Percentiles rank a stretch among this genome's conserved stretches.
Conservation (phyloP, 306 rosid genomes). For the Sicyos baderoa region DNA sequence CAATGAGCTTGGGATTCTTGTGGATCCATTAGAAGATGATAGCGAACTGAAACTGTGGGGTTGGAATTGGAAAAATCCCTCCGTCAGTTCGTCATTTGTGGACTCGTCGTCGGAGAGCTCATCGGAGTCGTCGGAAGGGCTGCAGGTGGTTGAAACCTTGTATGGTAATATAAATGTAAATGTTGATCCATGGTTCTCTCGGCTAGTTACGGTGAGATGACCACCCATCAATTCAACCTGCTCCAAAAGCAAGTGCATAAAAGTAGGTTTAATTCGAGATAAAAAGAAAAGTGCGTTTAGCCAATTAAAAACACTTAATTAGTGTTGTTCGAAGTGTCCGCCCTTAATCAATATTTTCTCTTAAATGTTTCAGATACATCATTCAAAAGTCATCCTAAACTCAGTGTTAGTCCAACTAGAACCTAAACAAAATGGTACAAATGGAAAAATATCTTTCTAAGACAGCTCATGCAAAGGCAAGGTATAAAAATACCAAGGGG, state of each 20-base stretch:
- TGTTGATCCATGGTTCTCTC: slow-evolving; percentile 67
- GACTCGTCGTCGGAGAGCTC: slow-evolving; percentile 58
- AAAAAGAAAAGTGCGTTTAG: not conserved
- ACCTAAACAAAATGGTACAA: not conserved
- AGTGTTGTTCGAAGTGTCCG: not conserved
- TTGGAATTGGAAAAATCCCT: slow-evolving; percentile 79
- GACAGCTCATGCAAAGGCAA: not conserved
- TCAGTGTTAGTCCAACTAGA: not conserved
- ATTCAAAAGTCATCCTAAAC: not conserved
- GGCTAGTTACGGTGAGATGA: slow-evolving; percentile 72
- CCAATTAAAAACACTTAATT: not conserved
- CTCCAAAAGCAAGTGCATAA: slow-evolving; percentile 21
- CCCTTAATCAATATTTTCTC: not conserved
- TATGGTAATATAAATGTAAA: slow-evolving; percentile 82
- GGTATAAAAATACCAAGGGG: too few species aligned
- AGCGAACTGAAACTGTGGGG: slow-evolving; percentile 80
- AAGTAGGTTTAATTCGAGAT: not conserved
- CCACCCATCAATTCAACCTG: slow-evolving; percentile 99
- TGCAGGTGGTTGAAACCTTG: slow-evolving; percentile 55
- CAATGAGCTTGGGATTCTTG: slow-evolving; percentile 43
- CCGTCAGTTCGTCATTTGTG: slow-evolving; percentile 42
- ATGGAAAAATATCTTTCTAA: not conserved
- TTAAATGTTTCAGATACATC: not conserved
- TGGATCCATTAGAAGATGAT: slow-evolving; percentile 59
- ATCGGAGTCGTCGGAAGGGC: slow-evolving; percentile 57